Evolutionary conservation across 371 early-diverging fungal genomes (phyloP), one percentile per base, ranked within the genome.

Genomic region (Basidiobolus meristosporus): DNA sequence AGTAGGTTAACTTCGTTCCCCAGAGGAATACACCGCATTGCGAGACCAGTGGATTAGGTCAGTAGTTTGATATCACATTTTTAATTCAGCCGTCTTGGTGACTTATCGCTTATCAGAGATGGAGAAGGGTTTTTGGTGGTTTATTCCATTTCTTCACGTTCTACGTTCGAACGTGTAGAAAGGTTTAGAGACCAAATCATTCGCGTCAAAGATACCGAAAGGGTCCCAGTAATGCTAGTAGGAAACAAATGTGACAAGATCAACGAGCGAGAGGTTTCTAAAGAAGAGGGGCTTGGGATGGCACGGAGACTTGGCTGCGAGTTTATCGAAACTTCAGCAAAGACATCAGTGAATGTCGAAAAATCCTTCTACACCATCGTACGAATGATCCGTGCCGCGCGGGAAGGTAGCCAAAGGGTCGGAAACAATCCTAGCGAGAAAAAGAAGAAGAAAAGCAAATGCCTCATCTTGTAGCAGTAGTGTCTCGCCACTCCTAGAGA

Each of bases 31-130:
- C 47, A 77, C 78, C 9, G 79, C 76, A 16, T 65, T 92, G 31
- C 73, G 90, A 44, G 92, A 92, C 55, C 89, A 90, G 60, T 92
- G 88, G 88, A 90, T 91, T 49, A n/a, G n/a, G n/a, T n/a, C n/a
- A n/a, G n/a, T n/a, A 36, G 47, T n/a, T n/a, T n/a, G n/a, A 34
- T n/a, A n/a, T n/a, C 16, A 34, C 34, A 12, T 34, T 34, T 6
- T n/a, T 34, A 7, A 12, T 34, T 18, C 12, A n/a, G 18, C n/a
- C 9, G 9, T 9, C 9, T 31, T 31, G 31, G 10, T 31, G n/a
- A 31, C n/a, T n/a, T 31, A 10, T 31, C n/a, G n/a, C 31, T 31
- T 31, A 90, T 91, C 48, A 70, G 73, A 29, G 84, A 82, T 57
- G 90, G 90, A 30, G 87, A 84, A 49, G 90, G 84, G n/a, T 90